phyloP scores from a whole-genome alignment of 139 green algal species.

The Volvox reticuliferus region DNA sequence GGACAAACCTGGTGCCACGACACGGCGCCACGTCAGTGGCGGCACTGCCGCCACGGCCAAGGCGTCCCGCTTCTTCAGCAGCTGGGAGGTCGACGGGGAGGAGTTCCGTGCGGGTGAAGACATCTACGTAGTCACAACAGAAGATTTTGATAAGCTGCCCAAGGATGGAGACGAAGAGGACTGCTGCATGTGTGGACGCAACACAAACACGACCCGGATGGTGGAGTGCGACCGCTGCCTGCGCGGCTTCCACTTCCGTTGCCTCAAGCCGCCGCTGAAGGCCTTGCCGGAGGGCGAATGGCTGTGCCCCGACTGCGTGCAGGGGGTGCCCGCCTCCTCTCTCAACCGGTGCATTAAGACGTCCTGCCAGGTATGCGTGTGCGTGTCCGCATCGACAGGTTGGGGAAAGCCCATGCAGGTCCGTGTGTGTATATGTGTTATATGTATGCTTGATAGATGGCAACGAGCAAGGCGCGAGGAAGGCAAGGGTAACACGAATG shows the following conservation, averaged over 20 bases:
- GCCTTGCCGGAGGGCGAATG: constrained; percentile 85
- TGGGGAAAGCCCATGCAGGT: no score
- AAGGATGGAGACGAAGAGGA: constrained; percentile 22
- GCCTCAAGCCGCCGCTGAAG: constrained; percentile 81
- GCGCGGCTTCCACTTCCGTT: constrained; percentile 88
- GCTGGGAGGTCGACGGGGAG: background rate
- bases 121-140: constrained; percentile 41
- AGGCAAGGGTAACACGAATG: no score
- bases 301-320: constrained; percentile 75
- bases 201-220: constrained; percentile 57
- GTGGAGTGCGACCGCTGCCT: constrained; percentile 94
- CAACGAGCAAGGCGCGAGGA: no score
- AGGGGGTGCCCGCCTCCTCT: background rate
- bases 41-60: background rate
- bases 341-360: background rate
- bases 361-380: constrained; percentile 24
- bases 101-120: constrained; percentile 18
- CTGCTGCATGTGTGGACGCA: constrained; percentile 31
- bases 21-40: no score
- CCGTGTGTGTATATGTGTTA: no score
- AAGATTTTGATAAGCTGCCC: constrained; percentile 13
- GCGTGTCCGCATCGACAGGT: no score
- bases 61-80: constrained; percentile 1
- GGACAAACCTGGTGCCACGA: background rate
- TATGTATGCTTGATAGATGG: no score